Percentiles rank a stretch among this genome's conserved stretches.
phyloP scores from a whole-genome alignment of 2,329 filamentous ascomycete genomes.

The Ophiostoma novo-ulmi region DNA sequence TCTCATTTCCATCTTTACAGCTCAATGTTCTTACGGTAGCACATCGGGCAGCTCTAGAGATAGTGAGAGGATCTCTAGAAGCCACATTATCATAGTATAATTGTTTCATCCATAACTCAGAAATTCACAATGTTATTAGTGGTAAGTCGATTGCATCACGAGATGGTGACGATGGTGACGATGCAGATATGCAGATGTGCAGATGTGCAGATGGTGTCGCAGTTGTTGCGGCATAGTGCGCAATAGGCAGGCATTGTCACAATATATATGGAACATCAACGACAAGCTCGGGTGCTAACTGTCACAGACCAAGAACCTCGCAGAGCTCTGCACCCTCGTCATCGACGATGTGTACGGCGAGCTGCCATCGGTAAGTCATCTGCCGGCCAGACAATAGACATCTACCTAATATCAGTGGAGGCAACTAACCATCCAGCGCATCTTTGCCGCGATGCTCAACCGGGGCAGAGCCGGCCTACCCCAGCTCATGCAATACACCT shows the following conservation, averaged over 20 bases:
- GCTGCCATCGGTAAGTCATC: slow-evolving; percentile 71
- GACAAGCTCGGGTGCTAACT: not conserved
- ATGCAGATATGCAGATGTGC: not conserved
- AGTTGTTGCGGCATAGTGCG: not conserved
- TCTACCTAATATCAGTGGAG: too few relatives aligned
- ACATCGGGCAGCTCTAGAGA: slow-evolving; percentile 68
- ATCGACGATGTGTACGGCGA: slow-evolving; percentile 88
- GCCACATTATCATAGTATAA: slow-evolving; percentile 39
- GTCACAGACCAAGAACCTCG: slow-evolving; percentile 61
- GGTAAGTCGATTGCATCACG: slow-evolving; percentile 30
- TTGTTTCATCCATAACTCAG: slow-evolving; percentile 33
- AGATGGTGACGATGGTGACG: not conserved
- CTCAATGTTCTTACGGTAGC: slow-evolving; percentile 65
- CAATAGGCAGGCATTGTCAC: not conserved
- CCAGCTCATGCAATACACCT: slow-evolving; percentile 66
- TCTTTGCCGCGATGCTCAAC: slow-evolving; percentile 72
- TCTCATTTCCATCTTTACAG: slow-evolving; percentile 15
- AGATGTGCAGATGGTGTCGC: not conserved
- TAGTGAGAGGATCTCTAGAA: slow-evolving; percentile 73
- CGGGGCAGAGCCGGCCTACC: slow-evolving; percentile 70
- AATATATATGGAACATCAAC: not conserved
- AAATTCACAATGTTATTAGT: slow-evolving; percentile 36
- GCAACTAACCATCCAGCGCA: slow-evolving; percentile 59
- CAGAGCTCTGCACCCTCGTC: slow-evolving; percentile 85
- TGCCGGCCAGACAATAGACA: too few relatives aligned